Evolutionary conservation across 495 filamentous ascomycete species (phyloP).

Genomic region (Choiromyces venosus): DNA sequence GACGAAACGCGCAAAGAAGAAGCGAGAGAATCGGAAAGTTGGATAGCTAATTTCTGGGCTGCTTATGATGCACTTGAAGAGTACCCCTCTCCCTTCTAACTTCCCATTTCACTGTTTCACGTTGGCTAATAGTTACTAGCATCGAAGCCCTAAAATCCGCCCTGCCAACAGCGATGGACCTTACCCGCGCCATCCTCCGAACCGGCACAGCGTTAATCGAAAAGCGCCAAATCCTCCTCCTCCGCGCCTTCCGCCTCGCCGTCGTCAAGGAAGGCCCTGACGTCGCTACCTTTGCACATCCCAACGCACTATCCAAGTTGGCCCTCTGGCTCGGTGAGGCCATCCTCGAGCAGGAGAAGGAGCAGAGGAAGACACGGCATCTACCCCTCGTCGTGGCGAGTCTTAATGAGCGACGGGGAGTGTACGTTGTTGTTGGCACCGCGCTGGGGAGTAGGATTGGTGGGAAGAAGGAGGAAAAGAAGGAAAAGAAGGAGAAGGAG

Average conservation of each 20-base stretch:
- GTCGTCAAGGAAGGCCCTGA: conserved; percentile 95
- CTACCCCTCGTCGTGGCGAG: conserved; percentile 85
- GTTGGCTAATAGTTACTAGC: conserved; percentile 44
- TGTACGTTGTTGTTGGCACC: conserved; percentile 84
- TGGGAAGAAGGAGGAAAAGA: conserved; percentile 62
- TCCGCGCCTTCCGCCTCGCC: conserved; percentile 87
- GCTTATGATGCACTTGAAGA: conserved; percentile 85
- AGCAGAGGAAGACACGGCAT: conserved; percentile 62
- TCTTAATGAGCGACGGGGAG: conserved; percentile 77
- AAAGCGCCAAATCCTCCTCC: conserved; percentile 86
- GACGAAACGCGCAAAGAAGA: conserved; percentile 46
- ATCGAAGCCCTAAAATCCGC: conserved; percentile 70
- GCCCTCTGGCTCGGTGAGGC: conserved; percentile 93
- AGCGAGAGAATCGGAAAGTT: conserved; percentile 56
- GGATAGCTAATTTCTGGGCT: conserved; percentile 76
- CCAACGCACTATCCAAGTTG: conserved; percentile 84
- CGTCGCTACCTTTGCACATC: conserved; percentile 79
- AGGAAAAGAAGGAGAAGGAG: conserved; percentile 46
- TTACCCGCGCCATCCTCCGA: conserved; percentile 87
- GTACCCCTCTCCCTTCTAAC: conserved; percentile 39
- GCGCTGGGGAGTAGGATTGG: conserved; percentile 61
- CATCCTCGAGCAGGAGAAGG: conserved; percentile 78
- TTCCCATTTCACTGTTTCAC: neutral
- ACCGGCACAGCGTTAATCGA: conserved; percentile 85
- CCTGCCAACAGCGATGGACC: conserved; percentile 76